Conservation (phyloP, 1,284 basidiomycete genomes). For the Irpex sp. region DNA sequence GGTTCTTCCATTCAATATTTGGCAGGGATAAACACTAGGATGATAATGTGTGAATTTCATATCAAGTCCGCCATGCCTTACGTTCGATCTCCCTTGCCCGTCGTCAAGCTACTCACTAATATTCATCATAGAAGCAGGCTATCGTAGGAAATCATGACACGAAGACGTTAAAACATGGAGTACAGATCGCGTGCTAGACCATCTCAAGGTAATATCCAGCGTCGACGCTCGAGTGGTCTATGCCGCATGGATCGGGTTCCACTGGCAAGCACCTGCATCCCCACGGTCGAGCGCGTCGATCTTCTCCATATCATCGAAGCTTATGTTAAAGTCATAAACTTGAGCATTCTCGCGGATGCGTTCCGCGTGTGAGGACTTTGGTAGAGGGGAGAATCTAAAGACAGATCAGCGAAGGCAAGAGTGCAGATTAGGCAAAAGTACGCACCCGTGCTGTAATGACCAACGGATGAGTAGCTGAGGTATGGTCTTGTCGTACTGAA, state of each 20-base stretch:
- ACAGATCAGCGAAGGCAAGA: not conserved
- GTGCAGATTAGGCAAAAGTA: not conserved
- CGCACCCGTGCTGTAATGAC: slow-evolving; percentile 55
- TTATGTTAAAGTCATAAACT: slow-evolving; percentile 51
- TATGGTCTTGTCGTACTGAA: slow-evolving; percentile 42
- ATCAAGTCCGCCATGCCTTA: too few relatives aligned
- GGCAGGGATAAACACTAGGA: too few relatives aligned
- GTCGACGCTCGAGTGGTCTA: not conserved
- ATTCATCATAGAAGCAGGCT: too few relatives aligned
- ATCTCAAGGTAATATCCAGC: too few relatives aligned
- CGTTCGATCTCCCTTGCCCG: too few relatives aligned
- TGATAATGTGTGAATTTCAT: too few relatives aligned
- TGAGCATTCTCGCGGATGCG: slow-evolving; percentile 49
- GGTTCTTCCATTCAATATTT: too few relatives aligned
- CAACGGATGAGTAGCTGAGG: slow-evolving; percentile 68
- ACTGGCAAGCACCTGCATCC: slow-evolving; percentile 38
- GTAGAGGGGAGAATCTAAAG: slow-evolving; percentile 43
- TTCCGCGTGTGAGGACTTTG: slow-evolving; percentile 46
- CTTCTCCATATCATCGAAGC: slow-evolving; percentile 40
- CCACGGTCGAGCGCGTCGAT: slow-evolving; percentile 48
- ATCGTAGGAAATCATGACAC: too few relatives aligned
- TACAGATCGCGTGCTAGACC: too few relatives aligned
- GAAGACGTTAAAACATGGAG: too few relatives aligned
- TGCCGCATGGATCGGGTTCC: slow-evolving; percentile 42
- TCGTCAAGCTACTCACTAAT: too few relatives aligned